Base-by-base conservation (phyloP, 495 filamentous ascomycete species). In the Xylaria cubensis region DNA sequence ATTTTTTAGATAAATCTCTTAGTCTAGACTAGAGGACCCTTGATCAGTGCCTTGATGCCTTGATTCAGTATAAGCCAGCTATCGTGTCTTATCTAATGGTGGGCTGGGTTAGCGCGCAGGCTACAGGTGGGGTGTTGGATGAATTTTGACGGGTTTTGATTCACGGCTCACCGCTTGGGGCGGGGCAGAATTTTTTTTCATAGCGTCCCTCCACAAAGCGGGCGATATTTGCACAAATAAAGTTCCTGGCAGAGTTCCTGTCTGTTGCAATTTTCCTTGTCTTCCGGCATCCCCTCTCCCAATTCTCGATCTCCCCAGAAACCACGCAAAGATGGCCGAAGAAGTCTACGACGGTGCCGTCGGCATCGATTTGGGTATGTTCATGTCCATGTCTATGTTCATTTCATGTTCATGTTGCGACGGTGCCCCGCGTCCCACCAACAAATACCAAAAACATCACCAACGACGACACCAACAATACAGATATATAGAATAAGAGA, bases 301-400 rank as follows among this genome's bases (percentile, higher is more conserved):
- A 73, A 55, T 59, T 68, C 58, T 66, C 71, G 56, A 63, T 46
- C 44, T 34, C 72, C 75, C 80, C 74, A 66, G 64, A 77, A 51
- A 64, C 9, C 69, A 74, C 50, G 21, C 50, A 71, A 86, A 74
- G 82, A 97, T 98, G 94, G 90, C 93, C 81, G 93, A 97, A 85
- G 94, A 97, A 90, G 92, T 95, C 76, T 99, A 97, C 86, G 96
- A 98, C 79, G 96, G 96, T 88, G 96, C 96, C 88, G 94, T 98
- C 87, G 96, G 96, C 89, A 99, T 99, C 85, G 96, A 99, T 91
- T 90, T 99, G 83, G 96, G 96, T 98, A 89, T 75, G 90, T 84
- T 3, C 19, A n/a, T n/a, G 17, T 41, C 19, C 19, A 50, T 41
- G 58, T 24, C 34, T 5, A 24, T 9, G 17, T 58, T 24, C 5